phyloP scores from a whole-genome alignment of 371 early-diverging fungal genomes.

The Coemansia sp. region DNA sequence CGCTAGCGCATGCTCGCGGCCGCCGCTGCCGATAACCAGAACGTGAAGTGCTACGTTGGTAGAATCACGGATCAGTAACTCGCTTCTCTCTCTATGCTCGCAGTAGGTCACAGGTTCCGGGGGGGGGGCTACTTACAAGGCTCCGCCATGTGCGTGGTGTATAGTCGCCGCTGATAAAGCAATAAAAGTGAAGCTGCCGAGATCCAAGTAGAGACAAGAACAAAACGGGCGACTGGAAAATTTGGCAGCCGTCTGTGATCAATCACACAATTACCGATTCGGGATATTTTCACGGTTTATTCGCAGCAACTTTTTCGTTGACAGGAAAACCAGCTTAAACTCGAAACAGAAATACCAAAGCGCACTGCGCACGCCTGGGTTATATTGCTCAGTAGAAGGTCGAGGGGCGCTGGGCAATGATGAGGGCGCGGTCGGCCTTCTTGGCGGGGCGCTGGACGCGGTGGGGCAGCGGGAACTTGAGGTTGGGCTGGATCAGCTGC shows the following conservation, averaged over 20 bases:
- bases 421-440: slow-evolving; percentile 72
- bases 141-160: slow-evolving; percentile 14
- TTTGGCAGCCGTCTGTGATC: too few species aligned
- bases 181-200: not conserved
- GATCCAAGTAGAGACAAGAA: slow-evolving; percentile 2
- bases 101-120: too few species aligned
- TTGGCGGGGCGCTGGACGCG: slow-evolving; percentile 79
- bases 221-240: not conserved
- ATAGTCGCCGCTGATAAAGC: not conserved
- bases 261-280: too few species aligned
- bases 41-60: slow-evolving; percentile 54
- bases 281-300: too few species aligned
- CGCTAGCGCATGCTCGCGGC: slow-evolving; percentile 96
- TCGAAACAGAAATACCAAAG: slow-evolving; percentile 7
- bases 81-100: not conserved
- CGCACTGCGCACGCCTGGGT: not conserved
- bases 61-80: not conserved
- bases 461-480: slow-evolving; percentile 98
- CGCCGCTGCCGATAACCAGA: slow-evolving; percentile 91
- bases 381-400: slow-evolving; percentile 66
- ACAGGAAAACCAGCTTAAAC: not conserved
- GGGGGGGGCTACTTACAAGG: slow-evolving; percentile 18
- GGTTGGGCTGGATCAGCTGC: slow-evolving; percentile 85
- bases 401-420: slow-evolving; percentile 89
- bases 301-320: too few species aligned